Conservation (phyloP, 225 moss, liverwort and hornwort species). For the Straminergon stramineum region DNA sequence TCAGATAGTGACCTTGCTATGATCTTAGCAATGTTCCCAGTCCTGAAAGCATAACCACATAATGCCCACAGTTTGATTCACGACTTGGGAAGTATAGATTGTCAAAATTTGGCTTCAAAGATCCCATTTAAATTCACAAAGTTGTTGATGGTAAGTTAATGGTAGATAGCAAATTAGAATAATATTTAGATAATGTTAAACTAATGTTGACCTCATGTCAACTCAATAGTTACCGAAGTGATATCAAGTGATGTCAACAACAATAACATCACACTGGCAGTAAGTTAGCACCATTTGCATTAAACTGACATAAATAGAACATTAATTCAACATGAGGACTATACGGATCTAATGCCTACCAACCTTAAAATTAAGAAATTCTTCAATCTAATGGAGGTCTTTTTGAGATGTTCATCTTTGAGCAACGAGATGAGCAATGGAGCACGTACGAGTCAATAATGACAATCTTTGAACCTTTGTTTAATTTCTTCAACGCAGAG, state of each 20-base stretch:
- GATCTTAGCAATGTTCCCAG: constrained; percentile 62
- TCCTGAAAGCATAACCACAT: constrained; percentile 6
- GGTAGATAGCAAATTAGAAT: not conserved
- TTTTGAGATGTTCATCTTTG: not conserved
- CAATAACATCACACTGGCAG: not conserved
- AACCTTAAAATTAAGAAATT: not conserved
- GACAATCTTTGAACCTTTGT: constrained; percentile 64
- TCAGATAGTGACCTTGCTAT: constrained; percentile 52
- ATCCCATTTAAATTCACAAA: not conserved
- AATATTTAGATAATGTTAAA: not conserved
- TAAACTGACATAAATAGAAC: not conserved
- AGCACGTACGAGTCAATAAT: constrained; percentile 58
- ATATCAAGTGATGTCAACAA: not conserved
- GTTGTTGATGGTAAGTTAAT: not conserved
- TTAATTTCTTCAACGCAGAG: constrained; percentile 57
- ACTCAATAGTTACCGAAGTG: not conserved
- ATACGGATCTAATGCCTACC: not conserved
- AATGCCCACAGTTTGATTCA: not conserved
- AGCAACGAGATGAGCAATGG: not conserved
- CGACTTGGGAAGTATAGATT: not conserved
- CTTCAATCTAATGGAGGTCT: not conserved
- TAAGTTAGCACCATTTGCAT: not conserved
- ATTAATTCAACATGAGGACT: not conserved
- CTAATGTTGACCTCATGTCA: not conserved
- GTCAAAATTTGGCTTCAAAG: not conserved